These are phyloP conservation scores for Candida arabinofermentans DNA, from an alignment of 805 yeast species.

Conservation along the genomic window DNA sequence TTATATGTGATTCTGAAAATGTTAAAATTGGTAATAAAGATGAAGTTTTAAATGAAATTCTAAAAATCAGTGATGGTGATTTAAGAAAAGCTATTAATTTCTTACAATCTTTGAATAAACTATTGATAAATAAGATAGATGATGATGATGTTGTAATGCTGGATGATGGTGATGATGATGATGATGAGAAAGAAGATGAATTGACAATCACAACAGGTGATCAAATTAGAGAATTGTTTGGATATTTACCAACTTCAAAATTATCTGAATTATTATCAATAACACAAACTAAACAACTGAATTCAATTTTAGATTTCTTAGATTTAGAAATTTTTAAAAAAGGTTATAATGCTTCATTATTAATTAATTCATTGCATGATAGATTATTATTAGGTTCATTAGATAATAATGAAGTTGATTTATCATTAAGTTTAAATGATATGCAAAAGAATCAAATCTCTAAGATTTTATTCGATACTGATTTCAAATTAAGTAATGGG, in stretches of 20 bases:
- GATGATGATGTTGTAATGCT: conserved; percentile 34
- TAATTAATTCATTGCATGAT: conserved; percentile 31
- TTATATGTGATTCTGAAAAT: conserved; percentile 50
- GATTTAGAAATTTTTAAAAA: conserved; percentile 26
- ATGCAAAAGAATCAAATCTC: conserved; percentile 64
- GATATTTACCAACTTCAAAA: conserved; percentile 26
- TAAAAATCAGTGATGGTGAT: conserved; percentile 83
- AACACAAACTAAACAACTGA: conserved; percentile 19
- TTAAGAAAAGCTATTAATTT: conserved; percentile 88
- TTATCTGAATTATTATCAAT: conserved; percentile 16
- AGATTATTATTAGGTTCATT: conserved; percentile 24
- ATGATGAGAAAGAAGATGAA: conserved; percentile 5
- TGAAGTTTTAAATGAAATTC: conserved; percentile 56
- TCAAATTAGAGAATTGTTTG: conserved; percentile 30
- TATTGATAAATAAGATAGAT: conserved; percentile 31
- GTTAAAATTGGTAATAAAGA: conserved; percentile 41
- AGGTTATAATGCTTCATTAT: conserved; percentile 31
- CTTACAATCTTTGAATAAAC: conserved; percentile 76
- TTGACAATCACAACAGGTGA: conserved; percentile 10
- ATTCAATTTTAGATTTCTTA: conserved; percentile 23
- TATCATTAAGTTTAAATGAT: conserved; percentile 52
- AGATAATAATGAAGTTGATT: conserved; percentile 28
- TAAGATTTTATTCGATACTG: conserved; percentile 64
- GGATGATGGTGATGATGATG: conserved; percentile 6
- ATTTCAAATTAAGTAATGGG: conserved; percentile 73